phyloP scores from a whole-genome alignment of 2,329 filamentous ascomycete genomes.

The Thielaviopsis punctulata region DNA sequence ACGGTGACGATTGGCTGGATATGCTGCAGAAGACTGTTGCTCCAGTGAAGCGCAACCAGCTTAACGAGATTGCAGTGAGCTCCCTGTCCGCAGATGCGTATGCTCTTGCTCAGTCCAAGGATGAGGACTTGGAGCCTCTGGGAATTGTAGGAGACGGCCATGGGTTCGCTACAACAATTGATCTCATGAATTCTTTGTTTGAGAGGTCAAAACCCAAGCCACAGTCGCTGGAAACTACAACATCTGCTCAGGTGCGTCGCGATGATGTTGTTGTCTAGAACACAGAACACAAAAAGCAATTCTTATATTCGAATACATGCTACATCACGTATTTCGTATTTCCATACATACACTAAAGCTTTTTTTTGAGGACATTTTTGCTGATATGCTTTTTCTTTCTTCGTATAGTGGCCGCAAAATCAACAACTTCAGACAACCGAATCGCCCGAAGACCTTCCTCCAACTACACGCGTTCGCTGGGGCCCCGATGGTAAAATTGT shows the following conservation, averaged over 20 bases:
- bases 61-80: slow-evolving; percentile 32
- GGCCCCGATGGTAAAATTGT: slow-evolving; percentile 57
- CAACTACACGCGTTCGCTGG: slow-evolving; percentile 55
- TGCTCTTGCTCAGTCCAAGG: slow-evolving; percentile 10
- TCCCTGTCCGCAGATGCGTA: slow-evolving; percentile 7
- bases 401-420: slow-evolving; percentile 67
- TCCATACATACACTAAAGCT: background rate
- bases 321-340: background rate
- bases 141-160: slow-evolving; percentile 30
- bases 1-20: slow-evolving; percentile 79
- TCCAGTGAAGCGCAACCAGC: slow-evolving; percentile 80
- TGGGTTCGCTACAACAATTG: slow-evolving; percentile 75
- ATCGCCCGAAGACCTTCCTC: slow-evolving; percentile 4
- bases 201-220: slow-evolving; percentile 48
- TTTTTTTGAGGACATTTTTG: background rate
- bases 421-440: slow-evolving; percentile 52
- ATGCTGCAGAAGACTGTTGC: slow-evolving; percentile 89
- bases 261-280: slow-evolving; percentile 19
- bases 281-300: slow-evolving; percentile 10
- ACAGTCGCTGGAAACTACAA: slow-evolving; percentile 33
- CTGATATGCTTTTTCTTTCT: slow-evolving; percentile 19
- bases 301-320: slow-evolving; percentile 2
- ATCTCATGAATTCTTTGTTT: slow-evolving; percentile 90
- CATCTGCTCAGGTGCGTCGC: slow-evolving; percentile 78
- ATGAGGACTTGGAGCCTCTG: slow-evolving; percentile 4